Conservation (phyloP, 1,284 basidiomycete genomes). For the Irpex rosettiformis region DNA sequence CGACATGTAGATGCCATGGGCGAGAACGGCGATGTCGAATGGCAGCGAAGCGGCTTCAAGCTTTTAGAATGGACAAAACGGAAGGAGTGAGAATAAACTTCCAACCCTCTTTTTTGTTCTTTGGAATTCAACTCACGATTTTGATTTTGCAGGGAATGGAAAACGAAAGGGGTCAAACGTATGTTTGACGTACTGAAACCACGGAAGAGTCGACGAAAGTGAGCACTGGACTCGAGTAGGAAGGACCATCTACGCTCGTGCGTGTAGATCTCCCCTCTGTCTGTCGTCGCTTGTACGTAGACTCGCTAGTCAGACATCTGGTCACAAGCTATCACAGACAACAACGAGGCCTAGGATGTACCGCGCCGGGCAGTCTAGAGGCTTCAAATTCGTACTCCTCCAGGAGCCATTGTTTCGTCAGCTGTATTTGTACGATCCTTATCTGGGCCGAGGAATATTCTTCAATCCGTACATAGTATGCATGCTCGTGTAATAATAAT, state of each 20-base stretch:
- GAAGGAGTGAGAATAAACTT: constrained; percentile 24
- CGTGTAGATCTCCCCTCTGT: not conserved
- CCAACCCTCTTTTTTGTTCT: not conserved
- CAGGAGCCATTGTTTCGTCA: too few species aligned
- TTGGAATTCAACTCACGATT: not conserved
- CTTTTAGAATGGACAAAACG: constrained; percentile 24
- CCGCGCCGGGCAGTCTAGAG: too few species aligned
- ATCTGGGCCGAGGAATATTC: too few species aligned
- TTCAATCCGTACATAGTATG: too few species aligned
- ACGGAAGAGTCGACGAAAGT: not conserved
- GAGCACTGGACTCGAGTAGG: not conserved
- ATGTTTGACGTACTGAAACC: not conserved
- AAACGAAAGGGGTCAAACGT: not conserved
- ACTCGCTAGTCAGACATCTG: too few species aligned
- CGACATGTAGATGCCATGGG: constrained; percentile 25
- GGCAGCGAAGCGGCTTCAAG: constrained; percentile 23
- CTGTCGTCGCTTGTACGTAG: not conserved
- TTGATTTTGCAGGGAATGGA: not conserved
- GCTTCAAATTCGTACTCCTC: too few species aligned
- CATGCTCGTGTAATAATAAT: not conserved
- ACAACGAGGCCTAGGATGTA: too few species aligned
- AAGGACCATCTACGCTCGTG: not conserved
- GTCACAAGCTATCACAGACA: too few species aligned
- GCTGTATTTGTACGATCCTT: too few species aligned
- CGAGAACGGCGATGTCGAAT: constrained; percentile 24